phyloP scores from a whole-genome alignment of 1,284 basidiomycete genomes.

The Polyporus tsugae region DNA sequence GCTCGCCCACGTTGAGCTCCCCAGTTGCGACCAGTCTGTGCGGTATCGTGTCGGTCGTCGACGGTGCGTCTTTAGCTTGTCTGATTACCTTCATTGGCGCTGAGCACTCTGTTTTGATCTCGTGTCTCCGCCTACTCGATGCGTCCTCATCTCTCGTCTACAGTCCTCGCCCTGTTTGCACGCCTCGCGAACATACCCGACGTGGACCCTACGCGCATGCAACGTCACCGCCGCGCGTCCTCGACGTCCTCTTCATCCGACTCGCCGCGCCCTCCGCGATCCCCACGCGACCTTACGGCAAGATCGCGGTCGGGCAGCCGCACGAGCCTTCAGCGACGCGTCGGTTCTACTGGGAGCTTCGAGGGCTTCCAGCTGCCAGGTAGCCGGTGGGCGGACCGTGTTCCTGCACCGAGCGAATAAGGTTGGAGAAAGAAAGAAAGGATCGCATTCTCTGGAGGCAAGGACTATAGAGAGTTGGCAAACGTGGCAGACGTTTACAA shows the following conservation, averaged over 20 bases:
- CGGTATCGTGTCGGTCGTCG: conserved; percentile 81
- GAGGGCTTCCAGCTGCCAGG: conserved; percentile 25
- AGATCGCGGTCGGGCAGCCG: conserved; percentile 63
- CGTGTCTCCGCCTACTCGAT: not conserved
- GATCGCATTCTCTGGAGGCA: not conserved
- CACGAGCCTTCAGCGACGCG: conserved; percentile 48
- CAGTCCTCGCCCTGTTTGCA: conserved; percentile 79
- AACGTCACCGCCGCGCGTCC: conserved; percentile 76
- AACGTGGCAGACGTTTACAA: not conserved
- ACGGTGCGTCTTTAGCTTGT: conserved; percentile 52
- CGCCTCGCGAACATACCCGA: conserved; percentile 72
- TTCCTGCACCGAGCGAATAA: conserved; percentile 19
- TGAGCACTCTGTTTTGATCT: conserved; percentile 5
- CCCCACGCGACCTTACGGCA: conserved; percentile 36
- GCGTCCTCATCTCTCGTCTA: not conserved
- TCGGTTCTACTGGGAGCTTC: conserved; percentile 28
- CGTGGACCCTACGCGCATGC: conserved; percentile 76
- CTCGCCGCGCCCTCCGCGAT: conserved; percentile 35
- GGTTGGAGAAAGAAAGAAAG: not conserved
- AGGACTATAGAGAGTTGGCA: not conserved
- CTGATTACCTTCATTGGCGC: not conserved
- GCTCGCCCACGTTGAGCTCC: conserved; percentile 50
- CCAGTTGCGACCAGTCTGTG: conserved; percentile 58
- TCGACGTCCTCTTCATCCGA: conserved; percentile 62
- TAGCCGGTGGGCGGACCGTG: conserved; percentile 30